Evolutionary conservation across 2,329 filamentous ascomycete species (phyloP), one percentile per base, ranked within the genome.

Genomic region (Verticillium nubilum): DNA sequence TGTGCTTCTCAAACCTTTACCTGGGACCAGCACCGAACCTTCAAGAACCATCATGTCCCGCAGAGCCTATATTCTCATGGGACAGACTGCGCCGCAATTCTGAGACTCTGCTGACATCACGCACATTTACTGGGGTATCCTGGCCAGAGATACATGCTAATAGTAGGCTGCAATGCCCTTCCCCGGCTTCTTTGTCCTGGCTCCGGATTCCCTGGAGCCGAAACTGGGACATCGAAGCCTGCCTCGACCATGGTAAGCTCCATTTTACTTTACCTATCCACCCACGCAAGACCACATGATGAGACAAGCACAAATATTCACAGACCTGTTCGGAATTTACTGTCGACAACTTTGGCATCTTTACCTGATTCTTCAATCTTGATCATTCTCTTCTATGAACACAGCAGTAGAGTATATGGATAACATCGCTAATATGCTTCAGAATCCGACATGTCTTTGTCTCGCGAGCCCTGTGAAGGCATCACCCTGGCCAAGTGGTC

Each of bases 251-350:
- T 50, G n/a, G 42, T 50, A 50, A 50, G 42, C 19, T 50, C 13
- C 23, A 33, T 29, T 12, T 33, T 28, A 13, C 25, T 31, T 23
- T 9, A n/a, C 28, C 28, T 13, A 53, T 31, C n/a, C 17, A 17
- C 12, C 15, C 29, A 50, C 13, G n/a, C 54, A 52, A 25, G 35
- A 33, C 56, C 55, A 58, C 59, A 68, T 70, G 67, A 72, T 69
- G 67, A 72, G 61, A 66, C 37, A 65, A 57, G 58, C 68, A 68
- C 35, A 54, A 67, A 50, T 50, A 50, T 50, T 50, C 69, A 72
- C 68, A 70, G 69, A 72, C 70, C 69, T 72, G 69, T 72, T 71
- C 70, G 67, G 68, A 69, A 72, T 54, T 25, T 59, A 57, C 63
- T 71, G 69, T 70, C 64, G 70, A 72, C 64, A 65, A 66, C 62